Percentiles rank a stretch among this genome's conserved stretches.
phyloP scores from a whole-genome alignment of 345 rosid species.

The Dipteronia sinensis region DNA sequence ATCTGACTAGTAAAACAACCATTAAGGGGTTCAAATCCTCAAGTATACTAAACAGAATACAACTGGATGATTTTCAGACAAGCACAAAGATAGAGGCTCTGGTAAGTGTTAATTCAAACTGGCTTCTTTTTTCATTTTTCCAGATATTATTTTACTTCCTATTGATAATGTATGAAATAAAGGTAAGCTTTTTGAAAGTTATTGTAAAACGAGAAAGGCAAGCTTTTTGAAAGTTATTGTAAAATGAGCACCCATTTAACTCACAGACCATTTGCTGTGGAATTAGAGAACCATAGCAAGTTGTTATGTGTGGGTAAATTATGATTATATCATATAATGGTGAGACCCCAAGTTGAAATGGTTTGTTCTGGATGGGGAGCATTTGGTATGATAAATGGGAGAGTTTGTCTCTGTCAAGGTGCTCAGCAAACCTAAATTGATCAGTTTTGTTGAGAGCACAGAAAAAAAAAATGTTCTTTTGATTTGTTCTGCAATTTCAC shows the following conservation, averaged over 20 bases:
- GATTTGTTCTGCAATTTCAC: background rate
- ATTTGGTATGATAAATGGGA: background rate
- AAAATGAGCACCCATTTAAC: background rate
- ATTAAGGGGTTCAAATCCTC: constrained; percentile 77
- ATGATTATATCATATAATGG: background rate
- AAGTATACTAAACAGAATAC: constrained; percentile 85
- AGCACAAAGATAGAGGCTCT: constrained; percentile 99
- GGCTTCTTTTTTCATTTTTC: background rate
- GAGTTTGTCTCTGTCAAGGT: background rate
- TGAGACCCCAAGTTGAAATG: background rate
- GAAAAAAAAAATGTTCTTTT: too few species aligned
- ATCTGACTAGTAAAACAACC: constrained; percentile 54
- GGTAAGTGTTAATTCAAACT: constrained; percentile 49
- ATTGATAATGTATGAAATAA: background rate
- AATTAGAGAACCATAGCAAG: background rate
- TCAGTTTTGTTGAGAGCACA: background rate
- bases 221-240: background rate
- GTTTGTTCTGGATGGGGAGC: background rate
- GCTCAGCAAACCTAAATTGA: background rate
- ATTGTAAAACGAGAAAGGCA: background rate
- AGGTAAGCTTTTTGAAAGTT: background rate
- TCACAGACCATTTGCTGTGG: background rate
- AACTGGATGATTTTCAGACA: constrained; percentile 80
- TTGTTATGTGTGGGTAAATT: too few species aligned
- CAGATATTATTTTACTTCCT: background rate